Conservation (phyloP, 768 basidiomycete species). For the Russula compacta region DNA sequence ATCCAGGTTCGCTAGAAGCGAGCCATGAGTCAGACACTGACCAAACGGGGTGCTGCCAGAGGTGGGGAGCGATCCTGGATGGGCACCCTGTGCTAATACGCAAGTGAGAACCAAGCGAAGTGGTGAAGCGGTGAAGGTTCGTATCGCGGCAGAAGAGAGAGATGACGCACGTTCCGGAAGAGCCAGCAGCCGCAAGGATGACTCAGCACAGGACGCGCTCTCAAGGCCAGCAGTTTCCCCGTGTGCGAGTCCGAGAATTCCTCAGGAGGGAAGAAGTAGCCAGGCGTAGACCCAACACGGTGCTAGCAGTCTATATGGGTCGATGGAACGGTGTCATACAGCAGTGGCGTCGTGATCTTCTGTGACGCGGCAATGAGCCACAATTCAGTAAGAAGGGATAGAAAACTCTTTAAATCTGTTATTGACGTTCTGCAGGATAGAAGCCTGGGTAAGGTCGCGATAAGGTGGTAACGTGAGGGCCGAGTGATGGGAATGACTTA, state of each 20-base stretch:
- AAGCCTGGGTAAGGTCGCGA: too few species aligned
- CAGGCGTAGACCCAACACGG: not conserved
- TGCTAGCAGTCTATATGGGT: not conserved
- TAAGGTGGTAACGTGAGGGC: too few species aligned
- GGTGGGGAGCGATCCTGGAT: not conserved
- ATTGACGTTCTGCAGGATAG: too few species aligned
- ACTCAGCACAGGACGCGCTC: not conserved
- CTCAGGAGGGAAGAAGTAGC: not conserved
- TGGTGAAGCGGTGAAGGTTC: not conserved
- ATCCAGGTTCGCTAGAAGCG: not conserved
- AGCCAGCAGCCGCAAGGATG: not conserved
- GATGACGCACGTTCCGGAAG: not conserved
- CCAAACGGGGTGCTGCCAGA: not conserved
- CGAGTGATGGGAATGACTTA: not conserved
- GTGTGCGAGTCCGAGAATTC: conserved; percentile 1
- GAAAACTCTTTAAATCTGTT: too few species aligned
- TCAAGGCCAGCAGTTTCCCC: conserved; percentile 12
- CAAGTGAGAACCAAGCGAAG: not conserved
- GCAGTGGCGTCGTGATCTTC: too few species aligned
- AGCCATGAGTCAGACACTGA: not conserved
- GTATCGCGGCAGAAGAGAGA: not conserved
- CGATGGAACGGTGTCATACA: too few species aligned
- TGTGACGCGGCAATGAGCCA: too few species aligned
- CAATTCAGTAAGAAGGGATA: not conserved
- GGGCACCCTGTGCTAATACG: not conserved